Evolutionary conservation across 1,284 basidiomycete species (phyloP).

Genomic region (Porogramme epimiltina): DNA sequence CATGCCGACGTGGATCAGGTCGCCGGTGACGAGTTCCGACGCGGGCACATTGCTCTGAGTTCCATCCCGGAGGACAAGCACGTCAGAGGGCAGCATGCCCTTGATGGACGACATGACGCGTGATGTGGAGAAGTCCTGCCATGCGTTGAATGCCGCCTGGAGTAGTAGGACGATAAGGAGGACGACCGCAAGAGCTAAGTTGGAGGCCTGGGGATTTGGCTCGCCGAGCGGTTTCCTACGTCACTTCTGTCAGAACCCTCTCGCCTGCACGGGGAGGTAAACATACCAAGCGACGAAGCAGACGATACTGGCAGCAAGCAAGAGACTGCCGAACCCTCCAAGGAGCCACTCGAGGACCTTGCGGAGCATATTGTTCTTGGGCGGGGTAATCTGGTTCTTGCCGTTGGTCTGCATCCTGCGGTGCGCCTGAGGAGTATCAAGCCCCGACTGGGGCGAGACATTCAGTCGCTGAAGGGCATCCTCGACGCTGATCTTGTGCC

Average conservation of each 20-base stretch:
- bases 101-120: constrained; percentile 52
- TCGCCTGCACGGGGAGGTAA: constrained; percentile 6
- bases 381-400: constrained; percentile 48
- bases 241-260: no score
- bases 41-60: constrained; percentile 35
- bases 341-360: constrained; percentile 51
- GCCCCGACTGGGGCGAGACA: constrained; percentile 41
- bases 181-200: constrained; percentile 47
- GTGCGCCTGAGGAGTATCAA: constrained; percentile 42
- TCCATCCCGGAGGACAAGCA: constrained; percentile 45
- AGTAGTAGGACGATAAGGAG: constrained; percentile 49
- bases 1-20: constrained; percentile 30
- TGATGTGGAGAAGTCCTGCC: constrained; percentile 48
- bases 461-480: constrained; percentile 45
- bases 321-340: constrained; percentile 57
- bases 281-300: constrained; percentile 48
- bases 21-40: constrained; percentile 30
- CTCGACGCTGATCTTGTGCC: constrained; percentile 46
- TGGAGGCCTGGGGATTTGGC: constrained; percentile 43
- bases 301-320: constrained; percentile 51
- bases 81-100: constrained; percentile 47
- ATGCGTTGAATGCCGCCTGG: constrained; percentile 53
- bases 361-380: constrained; percentile 43
- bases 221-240: constrained; percentile 55
- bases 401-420: constrained; percentile 47